These are phyloP conservation scores for Trametes cubensis DNA, from an alignment of 768 basidiomycete species.

Conservation along the genomic window DNA sequence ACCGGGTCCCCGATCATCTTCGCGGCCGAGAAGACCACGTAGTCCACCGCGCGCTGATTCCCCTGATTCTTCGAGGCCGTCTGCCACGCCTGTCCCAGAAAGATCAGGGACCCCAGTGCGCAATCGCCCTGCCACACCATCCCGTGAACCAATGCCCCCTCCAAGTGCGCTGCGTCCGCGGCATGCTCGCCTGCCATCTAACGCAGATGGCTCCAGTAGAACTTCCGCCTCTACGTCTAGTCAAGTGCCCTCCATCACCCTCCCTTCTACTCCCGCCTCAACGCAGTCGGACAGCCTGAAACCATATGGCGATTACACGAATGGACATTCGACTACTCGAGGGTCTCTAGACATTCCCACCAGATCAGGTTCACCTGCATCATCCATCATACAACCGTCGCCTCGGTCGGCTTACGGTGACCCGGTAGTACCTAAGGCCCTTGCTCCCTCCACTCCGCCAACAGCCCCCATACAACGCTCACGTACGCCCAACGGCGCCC, in stretches of 20 bases:
- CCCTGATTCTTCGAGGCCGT: constrained; percentile 21
- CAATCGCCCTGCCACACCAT: constrained; percentile 27
- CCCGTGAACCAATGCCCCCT: constrained; percentile 30
- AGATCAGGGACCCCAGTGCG: constrained; percentile 24
- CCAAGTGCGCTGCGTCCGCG: constrained; percentile 41
- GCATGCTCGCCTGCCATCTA: constrained; percentile 46
- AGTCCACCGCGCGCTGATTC: constrained; percentile 25
- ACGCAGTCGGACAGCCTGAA: constrained; percentile 22
- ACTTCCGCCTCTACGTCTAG: constrained; percentile 32
- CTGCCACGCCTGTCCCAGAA: constrained; percentile 20
- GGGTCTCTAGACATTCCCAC: constrained; percentile 17
- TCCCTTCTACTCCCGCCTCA: constrained; percentile 31
- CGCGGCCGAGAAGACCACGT: constrained; percentile 17
- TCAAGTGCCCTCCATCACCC: constrained; percentile 32
- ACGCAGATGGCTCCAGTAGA: constrained; percentile 36
- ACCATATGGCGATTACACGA: constrained; percentile 7
- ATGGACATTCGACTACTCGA: constrained; percentile 8
- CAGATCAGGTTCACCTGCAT: constrained; percentile 14
- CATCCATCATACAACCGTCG: constrained; percentile 20
- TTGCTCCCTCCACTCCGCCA: neutral
- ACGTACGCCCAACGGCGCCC: constrained; percentile 15
- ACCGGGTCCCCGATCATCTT: constrained; percentile 14
- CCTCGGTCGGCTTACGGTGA: constrained; percentile 22
- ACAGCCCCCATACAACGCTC: constrained; percentile 10
- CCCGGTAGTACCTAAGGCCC: neutral